phyloP scores from a whole-genome alignment of 73 alveolate species.

The Effrenium voratum region DNA sequence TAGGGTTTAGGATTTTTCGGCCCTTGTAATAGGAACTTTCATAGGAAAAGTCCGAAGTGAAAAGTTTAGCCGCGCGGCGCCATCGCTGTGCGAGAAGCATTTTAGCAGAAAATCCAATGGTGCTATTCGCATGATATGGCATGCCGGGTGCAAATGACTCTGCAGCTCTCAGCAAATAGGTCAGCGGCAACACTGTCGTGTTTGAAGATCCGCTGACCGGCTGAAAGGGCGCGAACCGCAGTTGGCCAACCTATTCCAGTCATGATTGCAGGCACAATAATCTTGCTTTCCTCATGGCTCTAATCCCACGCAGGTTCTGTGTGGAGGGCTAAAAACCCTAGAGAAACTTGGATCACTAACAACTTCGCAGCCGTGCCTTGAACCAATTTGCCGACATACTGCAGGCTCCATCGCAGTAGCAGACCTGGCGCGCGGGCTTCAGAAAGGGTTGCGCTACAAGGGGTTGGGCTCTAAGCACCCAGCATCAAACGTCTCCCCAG shows the following conservation, averaged over 20 bases:
- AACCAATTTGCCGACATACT: constrained; percentile 55
- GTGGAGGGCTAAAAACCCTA: not conserved
- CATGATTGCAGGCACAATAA: not conserved
- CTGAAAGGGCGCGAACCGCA: constrained; percentile 89
- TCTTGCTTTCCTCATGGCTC: too few relatives aligned
- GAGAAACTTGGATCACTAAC: not conserved
- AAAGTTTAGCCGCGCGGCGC: too few relatives aligned
- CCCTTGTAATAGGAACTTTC: too few relatives aligned
- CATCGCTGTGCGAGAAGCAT: too few relatives aligned
- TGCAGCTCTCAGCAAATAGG: not conserved
- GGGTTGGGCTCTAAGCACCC: not conserved
- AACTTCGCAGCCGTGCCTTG: constrained; percentile 16
- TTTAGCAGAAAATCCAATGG: too few relatives aligned
- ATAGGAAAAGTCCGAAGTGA: too few relatives aligned
- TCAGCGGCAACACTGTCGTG: constrained; percentile 40
- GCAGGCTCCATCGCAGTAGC: constrained; percentile 68
- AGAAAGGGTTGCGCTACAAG: not conserved
- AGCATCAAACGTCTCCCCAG: constrained; percentile 81
- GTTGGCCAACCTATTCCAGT: constrained; percentile 47
- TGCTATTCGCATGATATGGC: too few relatives aligned
- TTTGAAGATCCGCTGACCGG: constrained; percentile 46
- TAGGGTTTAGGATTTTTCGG: too few relatives aligned
- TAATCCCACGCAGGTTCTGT: too few relatives aligned
- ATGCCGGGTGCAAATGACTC: not conserved
- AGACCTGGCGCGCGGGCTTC: constrained; percentile 31